Conservation (phyloP, 192 early-diverging fungal species). For the Coemansia sp. region DNA sequence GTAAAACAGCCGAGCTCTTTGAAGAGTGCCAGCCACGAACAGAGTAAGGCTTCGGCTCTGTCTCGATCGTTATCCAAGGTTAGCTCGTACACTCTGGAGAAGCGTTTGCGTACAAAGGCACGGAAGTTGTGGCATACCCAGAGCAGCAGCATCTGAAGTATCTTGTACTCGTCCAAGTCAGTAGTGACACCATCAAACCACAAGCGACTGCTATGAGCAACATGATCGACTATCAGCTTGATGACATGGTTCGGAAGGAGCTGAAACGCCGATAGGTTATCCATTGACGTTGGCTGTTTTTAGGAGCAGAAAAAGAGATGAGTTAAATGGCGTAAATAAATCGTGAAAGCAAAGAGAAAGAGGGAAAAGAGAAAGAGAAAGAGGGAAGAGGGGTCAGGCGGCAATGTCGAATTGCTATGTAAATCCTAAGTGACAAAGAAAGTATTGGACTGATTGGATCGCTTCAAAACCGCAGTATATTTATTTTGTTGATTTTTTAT, state of each 20-base stretch:
- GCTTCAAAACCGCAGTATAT: too few species aligned
- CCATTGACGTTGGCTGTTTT: background rate
- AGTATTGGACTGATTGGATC: too few species aligned
- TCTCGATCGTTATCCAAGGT: background rate
- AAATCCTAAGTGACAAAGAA: too few species aligned
- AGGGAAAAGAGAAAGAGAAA: too few species aligned
- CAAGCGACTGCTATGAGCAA: background rate
- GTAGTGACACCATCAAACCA: background rate
- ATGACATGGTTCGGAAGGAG: background rate
- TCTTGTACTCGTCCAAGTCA: background rate
- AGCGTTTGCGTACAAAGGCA: background rate
- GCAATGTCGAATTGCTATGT: too few species aligned
- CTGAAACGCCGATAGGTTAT: background rate
- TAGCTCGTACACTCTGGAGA: background rate
- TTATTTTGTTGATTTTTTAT: too few species aligned
- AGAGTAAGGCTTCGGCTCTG: background rate
- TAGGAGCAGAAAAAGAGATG: too few species aligned
- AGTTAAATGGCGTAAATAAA: too few species aligned
- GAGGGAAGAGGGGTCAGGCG: too few species aligned
- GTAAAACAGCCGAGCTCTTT: background rate
- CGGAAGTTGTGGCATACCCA: conserved; percentile 5
- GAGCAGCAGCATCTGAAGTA: background rate
- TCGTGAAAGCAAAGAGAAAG: too few species aligned
- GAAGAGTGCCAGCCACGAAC: background rate
- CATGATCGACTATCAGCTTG: background rate